Base-by-base conservation (phyloP, 148 eudicot species). In the Amaranthus palmeri region DNA sequence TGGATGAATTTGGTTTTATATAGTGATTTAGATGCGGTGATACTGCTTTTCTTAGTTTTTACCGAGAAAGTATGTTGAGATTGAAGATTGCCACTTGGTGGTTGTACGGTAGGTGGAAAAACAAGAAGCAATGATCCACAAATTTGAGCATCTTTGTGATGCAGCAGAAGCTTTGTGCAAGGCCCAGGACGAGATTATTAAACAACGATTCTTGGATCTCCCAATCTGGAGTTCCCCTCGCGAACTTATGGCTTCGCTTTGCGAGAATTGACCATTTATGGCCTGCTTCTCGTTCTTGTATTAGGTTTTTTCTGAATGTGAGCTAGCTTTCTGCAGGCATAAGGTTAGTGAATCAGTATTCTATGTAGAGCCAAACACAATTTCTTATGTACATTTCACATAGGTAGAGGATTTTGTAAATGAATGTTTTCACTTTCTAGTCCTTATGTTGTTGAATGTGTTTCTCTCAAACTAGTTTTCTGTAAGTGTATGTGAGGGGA, bases 151-250 rank as follows among this genome's bases (percentile, higher is more conserved):
- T 45, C 83, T 91, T 36, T 91, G 97, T 69, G 88, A 88, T 71
- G 77, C 79, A 64, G 90, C 87, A 2, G 90, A 91, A 71, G 81
- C 84, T 61, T 55, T 91, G 46, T 87, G 90, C 66, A 72, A 67
- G 62, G 76, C 71, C 54, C 80, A 86, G 15, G 92, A 91, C 64
- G 86, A 89, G 63, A 80, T 62, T 54, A 48, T 44, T 48, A 84
- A 72, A 54, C 80, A 79, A 44, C 74, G 72, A 17, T 71, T 84
- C 25, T 18, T 82, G 25, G 82, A 88, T 76, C 87, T 90, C 61
- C 88, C 88, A 0, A 62, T 88, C 45, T 90, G 96, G 96, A 59
- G 65, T 42, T 81, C 86, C 6, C 96, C 96, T 3, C 60, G 40
- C 3, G 92, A 86, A 68, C 88, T 90, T 68, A 79, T 90, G 84